A percentile compares a stretch with the other conserved stretches of the same genome.
Evolutionary conservation across 1,139 yeast genomes (phyloP).

Genomic region (Pichia sp.): DNA sequence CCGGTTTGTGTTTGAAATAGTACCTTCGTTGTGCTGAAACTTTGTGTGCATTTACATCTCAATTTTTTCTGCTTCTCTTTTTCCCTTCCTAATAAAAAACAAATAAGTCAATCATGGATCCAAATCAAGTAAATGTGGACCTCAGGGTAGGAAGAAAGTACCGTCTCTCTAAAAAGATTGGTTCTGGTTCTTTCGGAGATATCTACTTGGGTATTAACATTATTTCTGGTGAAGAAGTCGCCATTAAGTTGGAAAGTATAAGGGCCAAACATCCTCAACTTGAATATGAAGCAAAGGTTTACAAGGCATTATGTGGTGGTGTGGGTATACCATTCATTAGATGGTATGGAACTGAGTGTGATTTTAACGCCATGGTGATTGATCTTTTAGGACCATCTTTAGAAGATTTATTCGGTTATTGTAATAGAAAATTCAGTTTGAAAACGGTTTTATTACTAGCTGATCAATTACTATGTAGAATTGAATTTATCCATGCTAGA

Average conservation of each 20-base stretch:
- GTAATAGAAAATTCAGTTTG: constrained; percentile 87
- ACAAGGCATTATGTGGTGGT: constrained; percentile 91
- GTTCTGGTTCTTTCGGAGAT: constrained; percentile 96
- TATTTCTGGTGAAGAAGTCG: constrained; percentile 95
- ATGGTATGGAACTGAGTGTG: constrained; percentile 97
- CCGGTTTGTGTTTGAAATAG: neutral
- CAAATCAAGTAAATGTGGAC: constrained; percentile 14
- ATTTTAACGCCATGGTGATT: constrained; percentile 93
- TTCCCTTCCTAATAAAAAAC: neutral
- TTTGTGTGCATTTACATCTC: neutral
- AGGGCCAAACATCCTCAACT: constrained; percentile 94
- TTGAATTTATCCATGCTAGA: constrained; percentile 92
- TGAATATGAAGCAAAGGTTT: constrained; percentile 93
- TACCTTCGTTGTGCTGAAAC: neutral
- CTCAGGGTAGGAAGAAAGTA: constrained; percentile 92
- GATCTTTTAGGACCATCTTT: constrained; percentile 92
- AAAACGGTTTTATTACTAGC: constrained; percentile 90
- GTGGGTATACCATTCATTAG: constrained; percentile 96
- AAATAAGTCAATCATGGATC: constrained; percentile 5
- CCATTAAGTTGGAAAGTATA: constrained; percentile 85
- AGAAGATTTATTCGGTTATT: constrained; percentile 92
- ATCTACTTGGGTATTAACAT: constrained; percentile 84
- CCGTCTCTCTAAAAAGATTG: constrained; percentile 92
- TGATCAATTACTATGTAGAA: constrained; percentile 88
- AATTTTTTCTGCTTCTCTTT: neutral